Percentiles rank a stretch among this genome's conserved stretches.
These are phyloP conservation scores for Dictyostelium citrinum DNA, from an alignment of 78 protist species.

Conservation along the genomic window DNA sequence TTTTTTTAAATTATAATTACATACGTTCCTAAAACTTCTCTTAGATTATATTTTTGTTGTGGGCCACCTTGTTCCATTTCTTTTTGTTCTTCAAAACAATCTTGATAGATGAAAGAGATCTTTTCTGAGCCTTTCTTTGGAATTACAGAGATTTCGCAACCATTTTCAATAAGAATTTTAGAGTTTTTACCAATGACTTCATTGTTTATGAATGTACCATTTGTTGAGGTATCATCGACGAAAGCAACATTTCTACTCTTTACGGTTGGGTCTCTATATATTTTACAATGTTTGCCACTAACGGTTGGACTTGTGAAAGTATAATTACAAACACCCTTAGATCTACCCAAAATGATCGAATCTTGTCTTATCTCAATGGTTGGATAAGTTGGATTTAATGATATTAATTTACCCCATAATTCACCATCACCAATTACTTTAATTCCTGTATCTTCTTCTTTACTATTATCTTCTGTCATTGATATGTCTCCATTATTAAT, in stretches of 20 bases:
- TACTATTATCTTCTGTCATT: neutral
- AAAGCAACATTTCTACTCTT: constrained; percentile 29
- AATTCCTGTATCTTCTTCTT: constrained; percentile 1
- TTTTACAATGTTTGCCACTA: constrained; percentile 55
- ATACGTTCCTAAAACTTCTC: constrained; percentile 66
- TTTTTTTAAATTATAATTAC: neutral
- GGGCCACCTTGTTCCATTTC: constrained; percentile 83
- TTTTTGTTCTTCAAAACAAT: constrained; percentile 56
- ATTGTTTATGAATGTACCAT: constrained; percentile 70
- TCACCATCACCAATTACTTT: constrained; percentile 40
- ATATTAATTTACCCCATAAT: constrained; percentile 49
- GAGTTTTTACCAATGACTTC: constrained; percentile 61
- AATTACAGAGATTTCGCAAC: constrained; percentile 62
- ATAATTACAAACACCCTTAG: constrained; percentile 2
- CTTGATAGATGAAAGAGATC: constrained; percentile 60
- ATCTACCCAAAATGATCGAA: constrained; percentile 29
- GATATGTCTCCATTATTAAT: neutral
- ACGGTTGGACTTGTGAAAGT: constrained; percentile 20
- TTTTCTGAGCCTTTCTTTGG: constrained; percentile 48
- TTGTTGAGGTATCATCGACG: constrained; percentile 56
- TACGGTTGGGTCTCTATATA: constrained; percentile 52
- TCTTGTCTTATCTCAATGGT: constrained; percentile 36
- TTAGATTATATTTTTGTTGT: constrained; percentile 43
- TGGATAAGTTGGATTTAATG: constrained; percentile 61
- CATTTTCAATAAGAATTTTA: constrained; percentile 60